Percentiles rank a stretch among this genome's conserved stretches.
phyloP scores from a whole-genome alignment of 371 early-diverging fungal species.

The Capillidium heterosporum region DNA sequence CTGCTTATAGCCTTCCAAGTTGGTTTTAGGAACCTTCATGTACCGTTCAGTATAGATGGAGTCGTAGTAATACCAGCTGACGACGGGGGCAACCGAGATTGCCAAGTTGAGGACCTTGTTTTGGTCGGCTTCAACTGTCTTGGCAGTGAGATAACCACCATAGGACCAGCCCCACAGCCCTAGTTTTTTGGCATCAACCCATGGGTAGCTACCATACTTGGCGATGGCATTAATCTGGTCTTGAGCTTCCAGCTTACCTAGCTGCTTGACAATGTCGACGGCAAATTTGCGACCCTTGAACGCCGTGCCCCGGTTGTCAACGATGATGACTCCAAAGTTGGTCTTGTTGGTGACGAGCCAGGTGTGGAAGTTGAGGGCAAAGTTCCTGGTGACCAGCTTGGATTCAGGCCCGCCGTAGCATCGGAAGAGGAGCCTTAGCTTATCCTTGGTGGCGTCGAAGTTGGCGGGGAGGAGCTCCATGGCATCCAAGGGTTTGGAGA shows the following conservation, averaged over 20 bases:
- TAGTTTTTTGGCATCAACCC: conserved; percentile 57
- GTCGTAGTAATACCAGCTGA: conserved; percentile 78
- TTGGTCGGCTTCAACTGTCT: conserved; percentile 64
- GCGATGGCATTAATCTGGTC: conserved; percentile 73
- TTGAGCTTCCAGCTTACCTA: conserved; percentile 64
- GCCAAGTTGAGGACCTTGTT: conserved; percentile 63
- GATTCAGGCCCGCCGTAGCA: conserved; percentile 87
- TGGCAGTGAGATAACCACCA: conserved; percentile 80
- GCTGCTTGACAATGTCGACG: conserved; percentile 48
- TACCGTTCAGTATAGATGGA: conserved; percentile 93
- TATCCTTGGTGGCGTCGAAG: background rate
- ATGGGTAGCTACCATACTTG: conserved; percentile 39
- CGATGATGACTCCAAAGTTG: conserved; percentile 20
- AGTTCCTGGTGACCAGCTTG: conserved; percentile 55
- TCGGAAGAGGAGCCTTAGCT: background rate
- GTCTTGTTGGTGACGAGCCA: background rate
- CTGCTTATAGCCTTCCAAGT: conserved; percentile 52
- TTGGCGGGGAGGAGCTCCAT: background rate
- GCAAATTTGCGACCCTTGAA: conserved; percentile 69
- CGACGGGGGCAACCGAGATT: conserved; percentile 93
- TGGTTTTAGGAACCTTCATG: conserved; percentile 71
- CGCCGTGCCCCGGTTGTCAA: conserved; percentile 20
- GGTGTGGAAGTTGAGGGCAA: conserved; percentile 23
- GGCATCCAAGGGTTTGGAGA: background rate
- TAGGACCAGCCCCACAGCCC: conserved; percentile 95